Evolutionary conservation across 768 basidiomycete species (phyloP).

Genomic region (Lactarius indigo): DNA sequence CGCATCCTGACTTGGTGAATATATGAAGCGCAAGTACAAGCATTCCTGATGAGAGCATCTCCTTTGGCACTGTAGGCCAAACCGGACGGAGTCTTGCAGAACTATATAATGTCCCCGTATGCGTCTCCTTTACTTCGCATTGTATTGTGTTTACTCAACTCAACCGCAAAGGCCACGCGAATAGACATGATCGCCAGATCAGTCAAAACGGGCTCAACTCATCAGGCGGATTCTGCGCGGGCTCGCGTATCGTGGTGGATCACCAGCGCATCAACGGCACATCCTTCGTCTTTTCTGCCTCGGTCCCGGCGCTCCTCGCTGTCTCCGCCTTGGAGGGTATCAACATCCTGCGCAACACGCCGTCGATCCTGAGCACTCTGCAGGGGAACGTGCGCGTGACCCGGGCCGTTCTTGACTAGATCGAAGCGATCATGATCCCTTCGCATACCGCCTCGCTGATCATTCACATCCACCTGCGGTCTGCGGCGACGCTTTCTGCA

Average conservation of each 20-base stretch:
- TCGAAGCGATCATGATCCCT: no score
- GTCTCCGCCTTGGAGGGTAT: background rate
- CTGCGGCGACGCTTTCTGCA: conserved; percentile 23
- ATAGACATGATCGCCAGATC: background rate
- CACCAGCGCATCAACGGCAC: background rate
- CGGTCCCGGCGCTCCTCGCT: background rate
- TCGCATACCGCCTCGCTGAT: no score
- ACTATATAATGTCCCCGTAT: conserved; percentile 68
- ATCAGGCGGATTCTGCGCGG: background rate
- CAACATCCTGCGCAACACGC: conserved; percentile 48
- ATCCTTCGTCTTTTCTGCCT: background rate
- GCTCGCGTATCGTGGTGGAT: background rate
- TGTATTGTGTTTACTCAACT: background rate
- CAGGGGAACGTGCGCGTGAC: conserved; percentile 34
- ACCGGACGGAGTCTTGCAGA: no score
- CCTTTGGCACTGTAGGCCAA: conserved; percentile 85
- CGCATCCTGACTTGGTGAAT: background rate
- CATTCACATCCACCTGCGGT: conserved; percentile 75
- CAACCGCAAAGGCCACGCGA: background rate
- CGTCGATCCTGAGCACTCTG: conserved; percentile 73
- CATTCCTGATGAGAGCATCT: conserved; percentile 94
- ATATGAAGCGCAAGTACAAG: conserved; percentile 96
- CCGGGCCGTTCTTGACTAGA: no score
- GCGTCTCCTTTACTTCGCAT: conserved; percentile 33
- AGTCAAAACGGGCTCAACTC: background rate